Base-by-base conservation (phyloP, 164 flowering plant genomes). In the Chloranthus sessilifolius region DNA sequence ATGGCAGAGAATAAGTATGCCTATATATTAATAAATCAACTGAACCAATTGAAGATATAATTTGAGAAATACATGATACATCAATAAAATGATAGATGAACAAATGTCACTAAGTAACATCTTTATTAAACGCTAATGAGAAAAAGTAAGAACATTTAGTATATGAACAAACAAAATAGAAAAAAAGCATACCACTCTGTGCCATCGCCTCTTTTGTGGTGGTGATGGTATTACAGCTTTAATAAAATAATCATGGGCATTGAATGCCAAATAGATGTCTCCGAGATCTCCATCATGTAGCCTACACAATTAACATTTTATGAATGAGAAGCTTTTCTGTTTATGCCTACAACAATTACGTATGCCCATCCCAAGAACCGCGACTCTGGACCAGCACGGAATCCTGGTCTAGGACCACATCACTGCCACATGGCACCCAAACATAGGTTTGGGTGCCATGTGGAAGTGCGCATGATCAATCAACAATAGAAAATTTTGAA, bases 211-310 rank as follows among this genome's bases (percentile, higher is more conserved):
- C 39, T 65, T 64, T 25, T 58, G 52, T 33, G 95, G 94, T 43
- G 95, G 79, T 39, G 87, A 53, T 20, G 99, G 91, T 41, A 88
- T 57, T n/a, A 62, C 31, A 52, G 64, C 77, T 61, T 74, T 66
- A 28, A 88, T 77, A 68, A 56, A 68, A 49, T 59, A 86, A 56
- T 85, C 82, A 52, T 84, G 99, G 37, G 99, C 85, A 65, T 88
- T 92, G 69, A 92, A 88, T 40, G 90, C 96, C 69, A 88, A 25
- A 61, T 88, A 83, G 50, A 85, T 60, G 63, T 86, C 89, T 36
- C 85, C 78, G 24, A 23, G 43, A 50, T 65, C 60, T 7, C 15
- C 44, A 54, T 76, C 90, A 62, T 88, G 96, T 58, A 92, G 79
- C 75, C 98, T 92, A 82, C 62, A 70, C 50, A 53, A 53, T 27